Conservation (phyloP, 306 rosid species). For the Alnus rubra region DNA sequence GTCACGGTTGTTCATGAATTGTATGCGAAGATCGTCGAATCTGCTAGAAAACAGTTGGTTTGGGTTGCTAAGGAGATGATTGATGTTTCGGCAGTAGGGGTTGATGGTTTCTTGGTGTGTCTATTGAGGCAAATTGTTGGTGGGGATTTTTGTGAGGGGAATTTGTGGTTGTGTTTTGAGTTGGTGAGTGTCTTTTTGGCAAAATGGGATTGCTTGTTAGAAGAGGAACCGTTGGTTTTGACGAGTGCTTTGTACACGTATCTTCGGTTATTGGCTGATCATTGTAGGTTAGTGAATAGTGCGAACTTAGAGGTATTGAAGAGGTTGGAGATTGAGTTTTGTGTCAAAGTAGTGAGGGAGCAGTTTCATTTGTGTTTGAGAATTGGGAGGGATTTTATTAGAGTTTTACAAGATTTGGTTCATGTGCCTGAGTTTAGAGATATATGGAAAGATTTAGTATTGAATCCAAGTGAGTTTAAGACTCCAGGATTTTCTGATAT, state of each 20-base stretch:
- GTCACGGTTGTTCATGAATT: conserved; percentile 43
- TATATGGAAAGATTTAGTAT: conserved; percentile 60
- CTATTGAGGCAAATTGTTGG: conserved; percentile 70
- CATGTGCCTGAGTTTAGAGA: conserved; percentile 61
- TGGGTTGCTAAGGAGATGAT: conserved; percentile 55
- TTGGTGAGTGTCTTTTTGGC: conserved; percentile 45
- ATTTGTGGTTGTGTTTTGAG: conserved; percentile 65
- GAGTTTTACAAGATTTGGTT: conserved; percentile 70
- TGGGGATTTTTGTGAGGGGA: conserved; percentile 60
- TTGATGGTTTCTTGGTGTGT: conserved; percentile 49
- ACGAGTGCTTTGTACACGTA: conserved; percentile 58
- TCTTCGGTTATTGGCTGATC: conserved; percentile 74
- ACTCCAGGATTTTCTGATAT: conserved; percentile 49
- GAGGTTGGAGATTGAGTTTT: conserved; percentile 60
- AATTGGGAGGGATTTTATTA: conserved; percentile 78
- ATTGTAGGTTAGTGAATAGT: conserved; percentile 33
- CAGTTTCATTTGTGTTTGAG: conserved; percentile 64
- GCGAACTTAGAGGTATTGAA: conserved; percentile 51
- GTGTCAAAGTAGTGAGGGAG: conserved; percentile 62
- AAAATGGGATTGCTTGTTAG: conserved; percentile 53
- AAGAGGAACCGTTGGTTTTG: conserved; percentile 53
- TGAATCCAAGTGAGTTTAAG: conserved; percentile 46
- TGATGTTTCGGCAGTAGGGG: conserved; percentile 52
- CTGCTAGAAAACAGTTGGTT: conserved; percentile 53
- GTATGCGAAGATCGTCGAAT: conserved; percentile 54